Base-by-base conservation (phyloP, 1,139 yeast genomes). In the Blastobotrys ciferrii region DNA sequence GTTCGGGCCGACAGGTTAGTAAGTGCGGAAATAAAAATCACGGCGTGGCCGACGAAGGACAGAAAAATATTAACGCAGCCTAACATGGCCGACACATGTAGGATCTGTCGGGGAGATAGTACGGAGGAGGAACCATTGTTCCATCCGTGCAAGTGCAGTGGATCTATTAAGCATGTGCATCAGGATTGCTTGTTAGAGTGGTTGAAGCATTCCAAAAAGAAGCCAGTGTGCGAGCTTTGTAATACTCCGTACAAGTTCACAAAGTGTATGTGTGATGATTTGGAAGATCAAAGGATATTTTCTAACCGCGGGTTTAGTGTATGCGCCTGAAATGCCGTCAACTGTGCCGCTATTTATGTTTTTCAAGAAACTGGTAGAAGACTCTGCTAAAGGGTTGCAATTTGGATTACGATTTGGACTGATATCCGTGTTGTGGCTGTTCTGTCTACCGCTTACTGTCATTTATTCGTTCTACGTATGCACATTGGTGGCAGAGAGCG, bases 71-170 rank as follows among this genome's bases (percentile, higher is more conserved):
- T 31, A 6, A 13, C 14, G 13, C 14, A 39, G 14, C 40, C 40
- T 36, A 36, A 18, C 40, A 36, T 36, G 40, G 17, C 40, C 15
- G 48, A 45, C 33, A 75, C 82, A 1, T 94, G 99, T 67, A 84
- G 98, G 54, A 91, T 92, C 48, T 92, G 99, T 66, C 84, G 96
- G 50, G 92, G 95, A 43, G 98, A 88, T 60, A 92, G 81, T n/a
- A 79, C 94, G 0, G 71, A 69, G 0, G 79, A 77, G 1, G 92
- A 87, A 56, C 97, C 97, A 2, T 72, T 92, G 45, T 84, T 79
- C 55, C 92, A 87, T 67, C 98, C 99, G 1, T 92, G 99, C 68
- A 83, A 80, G 61, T 92, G 98, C 67, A 77, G 89, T 52, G 99
- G 99, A 1, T 85, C 96, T 25, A 94, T 92, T 63, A 86, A 86